Percentiles rank a stretch among this genome's conserved stretches.
phyloP scores from a whole-genome alignment of 2,329 filamentous ascomycete genomes.

The Rhynchosporium agropyri region DNA sequence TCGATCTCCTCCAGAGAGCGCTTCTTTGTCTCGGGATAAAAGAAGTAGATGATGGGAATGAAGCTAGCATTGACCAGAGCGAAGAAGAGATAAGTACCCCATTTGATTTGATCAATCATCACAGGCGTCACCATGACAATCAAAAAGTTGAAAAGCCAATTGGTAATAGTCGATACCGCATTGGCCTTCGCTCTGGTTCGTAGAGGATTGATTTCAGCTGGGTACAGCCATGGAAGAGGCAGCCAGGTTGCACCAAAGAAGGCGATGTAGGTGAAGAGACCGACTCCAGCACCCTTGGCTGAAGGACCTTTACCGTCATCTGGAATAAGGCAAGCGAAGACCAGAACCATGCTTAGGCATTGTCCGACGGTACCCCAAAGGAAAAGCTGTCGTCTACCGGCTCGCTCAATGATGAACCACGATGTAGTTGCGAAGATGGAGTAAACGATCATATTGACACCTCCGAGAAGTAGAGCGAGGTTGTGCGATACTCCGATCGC shows the following conservation, averaged over 20 bases:
- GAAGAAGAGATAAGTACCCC: conserved; percentile 47
- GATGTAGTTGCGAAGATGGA: conserved; percentile 55
- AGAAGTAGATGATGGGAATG: conserved; percentile 45
- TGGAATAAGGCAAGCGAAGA: conserved; percentile 45
- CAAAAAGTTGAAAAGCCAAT: conserved; percentile 59
- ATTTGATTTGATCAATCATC: conserved; percentile 42
- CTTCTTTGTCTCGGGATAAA: conserved; percentile 53
- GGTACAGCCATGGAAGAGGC: conserved; percentile 64
- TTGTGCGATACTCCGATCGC: conserved; percentile 51
- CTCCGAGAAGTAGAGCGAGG: conserved; percentile 56
- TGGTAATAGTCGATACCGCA: conserved; percentile 61
- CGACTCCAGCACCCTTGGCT: conserved; percentile 49
- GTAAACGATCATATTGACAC: conserved; percentile 59
- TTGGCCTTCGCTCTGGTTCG: conserved; percentile 64
- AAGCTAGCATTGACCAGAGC: conserved; percentile 45
- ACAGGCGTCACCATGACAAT: conserved; percentile 47
- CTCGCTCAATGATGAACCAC: conserved; percentile 57
- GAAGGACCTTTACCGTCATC: conserved; percentile 33
- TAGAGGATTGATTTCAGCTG: conserved; percentile 62
- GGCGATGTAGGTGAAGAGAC: conserved; percentile 64
- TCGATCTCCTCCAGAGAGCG: conserved; percentile 71
- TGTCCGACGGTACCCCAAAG: conserved; percentile 67
- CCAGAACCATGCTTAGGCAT: conserved; percentile 66
- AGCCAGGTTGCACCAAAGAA: conserved; percentile 64
- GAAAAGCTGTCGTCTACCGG: conserved; percentile 73